Base-by-base conservation (phyloP, 441 rosid species). In the Populus hybrid region DNA sequence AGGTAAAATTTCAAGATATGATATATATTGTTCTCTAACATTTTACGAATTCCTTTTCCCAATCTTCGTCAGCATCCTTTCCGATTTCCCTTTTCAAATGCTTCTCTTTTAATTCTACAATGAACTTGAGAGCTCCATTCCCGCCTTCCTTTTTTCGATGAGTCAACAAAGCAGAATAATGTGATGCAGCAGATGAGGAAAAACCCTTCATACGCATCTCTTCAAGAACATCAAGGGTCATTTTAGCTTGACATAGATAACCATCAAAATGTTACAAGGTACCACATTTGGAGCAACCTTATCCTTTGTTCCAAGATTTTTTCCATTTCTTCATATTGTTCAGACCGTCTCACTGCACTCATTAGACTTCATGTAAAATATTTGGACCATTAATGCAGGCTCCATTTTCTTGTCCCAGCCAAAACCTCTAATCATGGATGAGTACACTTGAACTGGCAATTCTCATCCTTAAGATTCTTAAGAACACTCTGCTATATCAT, bases 81-180 rank as follows among this genome's bases (percentile, higher is more conserved):
- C 91, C 91, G 18, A 91, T 75, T 56, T 91, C 93, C 24, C 91
- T 93, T 42, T 85, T 90, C 53, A 73, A 59, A 76, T 84, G 90
- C 77, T 87, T 90, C 23, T 89, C 92, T 77, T 86, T 87, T 76
- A 90, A 59, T 36, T 92, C 94, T 76, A 79, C 74, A 74, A 85
- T 92, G 85, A 92, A 93, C 70, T 84, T 88, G 26, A 93, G 74
- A 77, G 95, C 96, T 71, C 97, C 97, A 87, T 79, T 65, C 9
- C 90, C 98, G 69, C 93, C 97, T 84, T 90, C 98, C 90, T 91
- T 84, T 75, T 85, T 84, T 68, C 94, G 88, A 84, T 89, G 88
- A 53, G 93, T 96, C 83, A 86, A 83, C 84, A 95, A 83, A 68
- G 94, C 97, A 24, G 93, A 88, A 29, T 96, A 89, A 85, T 93